Evolutionary conservation across 345 rosid genomes (phyloP).

Genomic region (Populus tremula): DNA sequence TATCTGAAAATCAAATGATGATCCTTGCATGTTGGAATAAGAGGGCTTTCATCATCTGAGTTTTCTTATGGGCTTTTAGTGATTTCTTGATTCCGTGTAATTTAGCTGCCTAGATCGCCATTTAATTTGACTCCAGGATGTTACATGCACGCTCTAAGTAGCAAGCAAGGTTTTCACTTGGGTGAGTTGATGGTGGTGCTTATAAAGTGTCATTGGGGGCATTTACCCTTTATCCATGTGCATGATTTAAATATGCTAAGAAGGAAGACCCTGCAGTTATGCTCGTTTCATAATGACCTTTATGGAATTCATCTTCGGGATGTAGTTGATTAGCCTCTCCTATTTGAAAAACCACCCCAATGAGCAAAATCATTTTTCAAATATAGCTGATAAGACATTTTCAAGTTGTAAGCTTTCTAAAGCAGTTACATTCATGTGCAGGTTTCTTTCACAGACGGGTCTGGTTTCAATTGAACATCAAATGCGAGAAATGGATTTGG

Average conservation of each 20-base stretch:
- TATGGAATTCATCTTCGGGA: not conserved
- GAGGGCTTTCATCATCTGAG: not conserved
- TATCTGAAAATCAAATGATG: not conserved
- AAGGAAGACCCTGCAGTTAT: not conserved
- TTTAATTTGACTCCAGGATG: not conserved
- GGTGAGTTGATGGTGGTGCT: not conserved
- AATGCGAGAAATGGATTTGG: conserved; percentile 69
- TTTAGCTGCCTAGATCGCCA: not conserved
- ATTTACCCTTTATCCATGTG: not conserved
- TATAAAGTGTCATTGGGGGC: not conserved
- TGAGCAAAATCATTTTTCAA: not conserved
- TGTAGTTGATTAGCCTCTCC: conserved; percentile 10
- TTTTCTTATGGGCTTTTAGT: not conserved
- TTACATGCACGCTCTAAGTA: not conserved
- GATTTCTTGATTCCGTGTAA: not conserved
- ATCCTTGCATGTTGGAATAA: not conserved
- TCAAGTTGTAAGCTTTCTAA: conserved; percentile 1
- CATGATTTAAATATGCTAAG: not conserved
- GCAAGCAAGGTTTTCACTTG: not conserved
- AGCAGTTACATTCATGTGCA: conserved; percentile 32
- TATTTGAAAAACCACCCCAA: not conserved
- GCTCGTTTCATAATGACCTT: not conserved
- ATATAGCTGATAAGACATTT: conserved; percentile 1
- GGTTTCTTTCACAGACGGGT: conserved; percentile 88
- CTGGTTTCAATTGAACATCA: conserved; percentile 75